Evolutionary conservation across 2,329 filamentous ascomycete species (phyloP).

Genomic region (Pestalotiopsis sp.): DNA sequence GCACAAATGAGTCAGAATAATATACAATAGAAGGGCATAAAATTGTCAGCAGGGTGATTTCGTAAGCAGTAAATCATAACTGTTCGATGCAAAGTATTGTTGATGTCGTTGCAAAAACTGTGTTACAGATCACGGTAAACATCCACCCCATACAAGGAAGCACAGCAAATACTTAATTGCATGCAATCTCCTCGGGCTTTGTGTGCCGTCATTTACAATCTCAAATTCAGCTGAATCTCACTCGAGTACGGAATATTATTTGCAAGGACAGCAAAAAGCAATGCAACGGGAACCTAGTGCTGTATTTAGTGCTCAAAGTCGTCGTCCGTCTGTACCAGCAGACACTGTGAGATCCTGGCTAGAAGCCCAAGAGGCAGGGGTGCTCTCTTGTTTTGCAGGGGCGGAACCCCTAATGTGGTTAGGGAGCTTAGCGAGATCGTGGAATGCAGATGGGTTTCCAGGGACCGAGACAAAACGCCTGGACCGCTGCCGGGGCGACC

Average conservation of each 20-base stretch:
- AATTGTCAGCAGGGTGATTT: too few species aligned
- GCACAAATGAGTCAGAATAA: too few species aligned
- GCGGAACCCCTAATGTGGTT: background rate
- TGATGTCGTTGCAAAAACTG: too few species aligned
- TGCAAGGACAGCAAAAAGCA: background rate
- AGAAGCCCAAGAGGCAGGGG: background rate
- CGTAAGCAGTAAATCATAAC: too few species aligned
- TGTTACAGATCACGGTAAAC: too few species aligned
- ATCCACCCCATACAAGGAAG: background rate
- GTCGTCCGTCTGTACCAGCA: background rate
- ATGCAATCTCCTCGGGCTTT: background rate
- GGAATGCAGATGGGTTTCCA: background rate
- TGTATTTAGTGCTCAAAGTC: background rate
- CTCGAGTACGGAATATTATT: background rate
- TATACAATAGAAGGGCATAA: too few species aligned
- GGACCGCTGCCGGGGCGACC: constrained; percentile 33
- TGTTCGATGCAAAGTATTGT: too few species aligned
- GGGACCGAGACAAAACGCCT: constrained; percentile 10
- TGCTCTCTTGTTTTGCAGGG: background rate
- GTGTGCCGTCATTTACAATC: background rate
- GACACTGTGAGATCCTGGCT: background rate
- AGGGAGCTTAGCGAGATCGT: background rate
- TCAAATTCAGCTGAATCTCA: background rate
- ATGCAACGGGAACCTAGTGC: background rate
- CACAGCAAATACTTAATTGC: background rate